Base-by-base conservation (phyloP, 108 stramenopile genomes). In the Fistulifera pelliculosa region DNA sequence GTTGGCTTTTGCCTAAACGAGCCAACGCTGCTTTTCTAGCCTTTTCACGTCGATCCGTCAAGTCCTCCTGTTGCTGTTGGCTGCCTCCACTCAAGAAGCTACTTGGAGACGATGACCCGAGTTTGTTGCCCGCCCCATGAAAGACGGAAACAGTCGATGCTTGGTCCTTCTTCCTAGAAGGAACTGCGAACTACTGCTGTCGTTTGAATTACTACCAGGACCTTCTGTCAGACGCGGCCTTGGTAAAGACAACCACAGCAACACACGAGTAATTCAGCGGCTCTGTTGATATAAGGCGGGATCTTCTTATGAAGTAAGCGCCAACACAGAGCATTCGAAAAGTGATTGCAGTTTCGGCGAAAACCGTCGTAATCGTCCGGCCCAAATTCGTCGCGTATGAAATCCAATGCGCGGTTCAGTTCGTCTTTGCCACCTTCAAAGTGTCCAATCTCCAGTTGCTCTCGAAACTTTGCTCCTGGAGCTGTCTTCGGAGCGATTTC, bases 281-380 rank as follows among this genome's bases (percentile, higher is more conserved):
- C 31, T 52, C 95, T 83, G 57, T 96, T 96, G 27, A 96, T 75
- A 67, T 90, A 84, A 3, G 70, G 68, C 6, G 95, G 95, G 28
- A 93, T 81, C 14, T 58, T 61, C 1, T 52, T 67, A 14, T 58
- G 44, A 44, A 91, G 55, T 12, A 96, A 73, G 21, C 61, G 65
- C 73, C 70, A 78, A n/a, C 67, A 70, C 11, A 96, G 54, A 16
- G 93, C 95, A 65, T 93, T 89, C 27, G 85, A 75, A 68, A 96
- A 96, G 65, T 90, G 88, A 60, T 96, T 96, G 76, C 95, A 96
- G 61, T 96, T 96, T 19, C 66, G 68, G 42, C 54, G 38, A 28
- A 93, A 56, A 21, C 91, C 43, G 69, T 93, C 74, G 74, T 96
- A 96, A 31, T 54, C 57, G 49, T 82, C 74, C 0, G 79, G 69